A percentile compares a stretch with the other conserved stretches of the same genome.
Conservation (phyloP, 78 protist species). For the Acrasis kona region DNA sequence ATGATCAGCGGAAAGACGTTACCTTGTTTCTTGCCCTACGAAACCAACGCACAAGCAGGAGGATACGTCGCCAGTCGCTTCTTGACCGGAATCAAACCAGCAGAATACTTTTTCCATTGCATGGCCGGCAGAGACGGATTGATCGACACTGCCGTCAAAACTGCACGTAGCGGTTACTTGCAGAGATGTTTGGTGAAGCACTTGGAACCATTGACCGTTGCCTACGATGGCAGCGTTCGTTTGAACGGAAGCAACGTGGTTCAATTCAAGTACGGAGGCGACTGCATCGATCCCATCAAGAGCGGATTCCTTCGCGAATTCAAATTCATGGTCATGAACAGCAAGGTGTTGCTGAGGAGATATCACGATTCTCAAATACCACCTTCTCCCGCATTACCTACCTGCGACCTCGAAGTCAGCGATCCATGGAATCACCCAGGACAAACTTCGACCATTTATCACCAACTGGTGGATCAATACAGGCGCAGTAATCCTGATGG, state of each 20-base stretch:
- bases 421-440: neutral
- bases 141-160: slow-evolving; percentile 99
- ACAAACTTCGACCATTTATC: neutral
- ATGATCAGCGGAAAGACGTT: slow-evolving; percentile 91
- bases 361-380: neutral
- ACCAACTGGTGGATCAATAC: neutral
- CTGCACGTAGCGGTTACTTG: slow-evolving; percentile 92
- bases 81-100: slow-evolving; percentile 92
- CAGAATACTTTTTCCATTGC: slow-evolving; percentile 96
- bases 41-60: slow-evolving; percentile 80
- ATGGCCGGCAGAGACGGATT: slow-evolving; percentile 99
- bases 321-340: slow-evolving; percentile 7
- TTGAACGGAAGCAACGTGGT: slow-evolving; percentile 82
- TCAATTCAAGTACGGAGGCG: slow-evolving; percentile 95
- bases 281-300: slow-evolving; percentile 69
- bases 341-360: neutral
- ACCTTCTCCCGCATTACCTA: neutral
- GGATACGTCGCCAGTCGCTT: slow-evolving; percentile 73
- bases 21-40: slow-evolving; percentile 48
- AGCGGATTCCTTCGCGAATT: slow-evolving; percentile 38
- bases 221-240: slow-evolving; percentile 82
- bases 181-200: slow-evolving; percentile 96
- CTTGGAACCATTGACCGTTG: slow-evolving; percentile 80
- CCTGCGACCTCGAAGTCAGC: neutral
- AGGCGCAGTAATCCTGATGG: neutral